Percentiles rank a stretch among this genome's conserved stretches.
Evolutionary conservation across 2,329 filamentous ascomycete species (phyloP).

Genomic region (Tolypocladium cylindrosporum): DNA sequence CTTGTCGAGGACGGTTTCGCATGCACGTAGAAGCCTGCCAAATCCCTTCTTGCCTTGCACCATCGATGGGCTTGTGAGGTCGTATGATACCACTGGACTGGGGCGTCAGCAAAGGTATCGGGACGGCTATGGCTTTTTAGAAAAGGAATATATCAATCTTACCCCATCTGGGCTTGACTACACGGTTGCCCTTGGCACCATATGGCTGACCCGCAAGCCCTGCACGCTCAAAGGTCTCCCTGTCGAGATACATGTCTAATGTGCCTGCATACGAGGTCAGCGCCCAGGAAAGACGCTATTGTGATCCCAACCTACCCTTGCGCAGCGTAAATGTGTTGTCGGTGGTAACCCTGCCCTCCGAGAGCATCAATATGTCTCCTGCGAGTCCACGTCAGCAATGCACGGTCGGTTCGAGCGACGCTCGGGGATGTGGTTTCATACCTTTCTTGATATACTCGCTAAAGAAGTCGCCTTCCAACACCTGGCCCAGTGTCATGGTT

Average conservation of each 20-base stretch:
- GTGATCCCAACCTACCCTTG: conserved; percentile 41
- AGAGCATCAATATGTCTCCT: conserved; percentile 79
- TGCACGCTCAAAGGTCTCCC: conserved; percentile 70
- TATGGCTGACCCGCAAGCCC: conserved; percentile 67
- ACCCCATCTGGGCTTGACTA: conserved; percentile 65
- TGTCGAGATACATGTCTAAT: conserved; percentile 68
- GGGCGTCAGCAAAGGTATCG: not conserved
- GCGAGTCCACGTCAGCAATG: not conserved
- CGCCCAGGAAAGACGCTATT: not conserved
- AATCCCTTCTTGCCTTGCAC: conserved; percentile 75
- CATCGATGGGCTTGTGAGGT: conserved; percentile 69
- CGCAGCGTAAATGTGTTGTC: conserved; percentile 64
- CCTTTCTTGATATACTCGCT: conserved; percentile 75
- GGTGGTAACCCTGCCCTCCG: conserved; percentile 59
- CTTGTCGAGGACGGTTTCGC: conserved; percentile 61
- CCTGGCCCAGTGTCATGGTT: conserved; percentile 59
- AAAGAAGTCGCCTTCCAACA: conserved; percentile 70
- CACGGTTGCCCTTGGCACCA: conserved; percentile 45
- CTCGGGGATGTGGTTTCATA: conserved; percentile 19
- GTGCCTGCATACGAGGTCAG: conserved; percentile 36
- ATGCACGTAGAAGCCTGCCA: conserved; percentile 67
- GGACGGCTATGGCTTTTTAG: not conserved
- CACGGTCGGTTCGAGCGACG: not conserved
- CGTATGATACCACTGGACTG: conserved; percentile 60
- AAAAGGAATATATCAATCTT: conserved; percentile 15